Base-by-base conservation (phyloP, 169 alveolate species). In the Eimeria brunetti region DNA sequence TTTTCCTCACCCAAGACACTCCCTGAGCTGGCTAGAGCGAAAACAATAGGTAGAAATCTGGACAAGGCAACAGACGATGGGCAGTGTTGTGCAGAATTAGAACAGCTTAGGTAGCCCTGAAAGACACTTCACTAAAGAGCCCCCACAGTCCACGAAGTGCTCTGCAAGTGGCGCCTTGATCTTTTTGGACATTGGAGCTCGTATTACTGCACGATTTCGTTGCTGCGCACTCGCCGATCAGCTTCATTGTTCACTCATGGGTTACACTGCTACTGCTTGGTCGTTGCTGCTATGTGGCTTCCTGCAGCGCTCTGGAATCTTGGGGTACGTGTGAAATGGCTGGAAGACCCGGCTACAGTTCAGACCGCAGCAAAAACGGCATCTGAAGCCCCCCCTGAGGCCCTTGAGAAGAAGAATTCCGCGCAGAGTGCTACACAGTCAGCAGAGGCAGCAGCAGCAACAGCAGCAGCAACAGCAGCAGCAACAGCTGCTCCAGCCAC, bases 291-390 rank as follows among this genome's bases (percentile, higher is more conserved):
- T 58, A 75, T 62, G 69, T 30, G 44, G 30, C 53, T 30, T 41
- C 73, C 53, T 76, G 89, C 95, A 95, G 96, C 96, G 7, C 73
- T 95, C 36, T 95, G 96, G 96, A 95, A 88, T 38, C 92, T 81
- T 71, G 96, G 96, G 9, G 96, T 95, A 27, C 84, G 96, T 8
- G 96, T 95, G 41, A 95, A 89, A 75, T 95, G 96, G 96, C 93
- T 95, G 24, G 92, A 92, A 36, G 88, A 81, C 60, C 91, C 89
- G 18, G 89, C 73, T 22, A 44, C 56, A 41, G 86, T 14, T 76
- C 86, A 81, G 22, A 27, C 71, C 30, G 73, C 51, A 5, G 73
- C 46, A 56, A 38, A 30, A 71, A 4, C 8, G 51, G 30, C 89
- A 22, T 4, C 33, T 51, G 71, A 53, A 56, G 36, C 16, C n/a